Percentiles rank a stretch among this genome's conserved stretches.
phyloP scores from a whole-genome alignment of 352 stramenopile genomes.

The Globisporangium ultimum region DNA sequence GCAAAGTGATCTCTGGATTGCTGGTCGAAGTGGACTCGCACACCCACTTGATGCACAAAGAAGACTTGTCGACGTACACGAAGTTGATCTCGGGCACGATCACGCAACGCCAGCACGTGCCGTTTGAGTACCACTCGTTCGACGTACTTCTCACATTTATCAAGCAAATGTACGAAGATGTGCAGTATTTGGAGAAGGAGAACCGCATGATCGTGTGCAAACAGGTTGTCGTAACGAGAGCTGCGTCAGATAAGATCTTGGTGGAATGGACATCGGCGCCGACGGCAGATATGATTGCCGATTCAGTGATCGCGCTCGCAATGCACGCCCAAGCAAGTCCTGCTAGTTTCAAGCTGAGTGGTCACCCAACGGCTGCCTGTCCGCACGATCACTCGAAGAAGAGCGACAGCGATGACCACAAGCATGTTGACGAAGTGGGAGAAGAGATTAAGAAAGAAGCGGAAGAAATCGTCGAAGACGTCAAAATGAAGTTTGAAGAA shows the following conservation, averaged over 20 bases:
- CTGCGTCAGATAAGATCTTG: constrained; percentile 40
- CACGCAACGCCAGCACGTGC: constrained; percentile 83
- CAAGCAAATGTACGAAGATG: constrained; percentile 81
- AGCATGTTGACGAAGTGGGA: constrained; percentile 17
- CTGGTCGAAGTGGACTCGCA: constrained; percentile 85
- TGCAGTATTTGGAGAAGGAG: constrained; percentile 51
- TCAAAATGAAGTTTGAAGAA: constrained; percentile 18
- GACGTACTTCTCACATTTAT: constrained; percentile 78
- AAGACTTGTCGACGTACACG: constrained; percentile 84
- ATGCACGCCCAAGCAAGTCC: constrained; percentile 91
- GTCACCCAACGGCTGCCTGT: constrained; percentile 68
- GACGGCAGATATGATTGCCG: constrained; percentile 94
- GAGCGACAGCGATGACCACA: constrained; percentile 13
- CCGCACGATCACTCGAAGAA: constrained; percentile 79
- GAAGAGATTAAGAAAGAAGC: constrained; percentile 25
- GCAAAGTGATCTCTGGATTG: constrained; percentile 75
- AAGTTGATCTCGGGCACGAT: constrained; percentile 79
- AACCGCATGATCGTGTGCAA: constrained; percentile 67
- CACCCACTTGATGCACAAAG: constrained; percentile 81
- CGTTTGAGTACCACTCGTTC: constrained; percentile 78
- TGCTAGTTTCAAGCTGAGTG: constrained; percentile 78
- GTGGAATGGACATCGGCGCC: constrained; percentile 89
- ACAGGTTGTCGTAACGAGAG: constrained; percentile 64
- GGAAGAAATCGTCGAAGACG: constrained; percentile 12
- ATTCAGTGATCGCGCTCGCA: constrained; percentile 94